phyloP scores from a whole-genome alignment of 2,329 filamentous ascomycete genomes.

The Colletotrichum phormii region DNA sequence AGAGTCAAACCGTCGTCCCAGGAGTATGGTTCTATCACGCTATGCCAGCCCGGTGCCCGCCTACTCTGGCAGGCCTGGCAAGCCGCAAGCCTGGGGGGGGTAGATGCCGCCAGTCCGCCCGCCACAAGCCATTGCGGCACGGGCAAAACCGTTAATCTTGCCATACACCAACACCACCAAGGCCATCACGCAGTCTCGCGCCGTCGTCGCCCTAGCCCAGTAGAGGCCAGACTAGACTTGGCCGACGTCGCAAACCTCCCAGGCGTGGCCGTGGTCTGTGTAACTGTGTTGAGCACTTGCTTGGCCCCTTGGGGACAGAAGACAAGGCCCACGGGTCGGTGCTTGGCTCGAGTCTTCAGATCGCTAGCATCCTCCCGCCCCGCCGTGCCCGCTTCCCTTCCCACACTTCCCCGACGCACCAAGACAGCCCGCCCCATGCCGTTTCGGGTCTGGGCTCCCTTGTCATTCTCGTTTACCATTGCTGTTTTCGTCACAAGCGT shows the following conservation, averaged over 20 bases:
- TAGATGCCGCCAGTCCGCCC: constrained; percentile 34
- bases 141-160: constrained; percentile 25
- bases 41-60: constrained; percentile 1
- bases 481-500: constrained; percentile 33
- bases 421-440: constrained; percentile 20
- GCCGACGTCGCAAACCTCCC: constrained; percentile 10
- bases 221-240: constrained; percentile 5
- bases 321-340: neutral
- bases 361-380: constrained; percentile 11
- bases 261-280: neutral
- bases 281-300: neutral
- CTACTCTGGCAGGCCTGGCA: constrained; percentile 7
- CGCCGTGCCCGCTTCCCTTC: constrained; percentile 20
- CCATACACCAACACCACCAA: neutral
- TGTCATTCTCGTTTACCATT: constrained; percentile 36
- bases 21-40: constrained; percentile 31
- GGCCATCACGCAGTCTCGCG: neutral
- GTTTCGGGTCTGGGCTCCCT: constrained; percentile 4
- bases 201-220: neutral
- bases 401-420: constrained; percentile 11
- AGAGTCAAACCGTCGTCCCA: constrained; percentile 21
- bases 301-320: neutral
- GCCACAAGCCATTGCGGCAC: constrained; percentile 32
- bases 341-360: neutral
- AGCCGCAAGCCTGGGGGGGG: neutral